These are phyloP conservation scores for Heliocybe sulcata DNA, from an alignment of 1,284 basidiomycete genomes.

Conservation along the genomic window DNA sequence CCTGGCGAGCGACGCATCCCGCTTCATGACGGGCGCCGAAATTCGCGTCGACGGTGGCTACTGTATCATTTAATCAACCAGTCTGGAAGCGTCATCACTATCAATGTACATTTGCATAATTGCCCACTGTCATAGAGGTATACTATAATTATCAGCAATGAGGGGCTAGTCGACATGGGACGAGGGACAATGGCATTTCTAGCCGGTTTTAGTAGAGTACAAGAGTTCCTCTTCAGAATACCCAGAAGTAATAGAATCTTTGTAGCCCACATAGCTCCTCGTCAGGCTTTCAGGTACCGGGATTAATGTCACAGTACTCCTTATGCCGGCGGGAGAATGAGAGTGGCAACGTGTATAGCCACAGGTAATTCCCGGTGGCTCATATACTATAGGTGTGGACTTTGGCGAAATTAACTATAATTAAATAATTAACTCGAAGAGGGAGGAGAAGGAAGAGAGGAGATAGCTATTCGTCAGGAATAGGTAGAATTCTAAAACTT, in stretches of 20 bases:
- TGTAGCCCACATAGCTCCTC: background rate
- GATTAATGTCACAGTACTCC: no score
- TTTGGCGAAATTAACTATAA: no score
- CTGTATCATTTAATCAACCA: slow-evolving; percentile 44
- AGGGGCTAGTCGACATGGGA: background rate
- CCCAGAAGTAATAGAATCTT: background rate
- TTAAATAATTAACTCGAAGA: no score
- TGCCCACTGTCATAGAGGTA: background rate
- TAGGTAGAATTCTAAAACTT: no score
- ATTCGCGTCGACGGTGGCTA: slow-evolving; percentile 86
- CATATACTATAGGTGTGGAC: no score
- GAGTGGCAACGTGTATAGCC: no score
- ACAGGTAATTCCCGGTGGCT: no score
- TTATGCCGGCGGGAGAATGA: no score
- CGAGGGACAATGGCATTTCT: background rate
- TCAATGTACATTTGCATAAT: slow-evolving; percentile 1
- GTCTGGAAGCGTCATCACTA: background rate
- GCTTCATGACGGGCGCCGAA: slow-evolving; percentile 82
- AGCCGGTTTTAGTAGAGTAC: background rate
- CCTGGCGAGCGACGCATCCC: slow-evolving; percentile 79
- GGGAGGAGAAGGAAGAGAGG: no score
- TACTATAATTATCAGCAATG: background rate
- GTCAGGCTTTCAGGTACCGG: no score
- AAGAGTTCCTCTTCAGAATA: background rate
- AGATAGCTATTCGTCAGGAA: no score